phyloP scores from a whole-genome alignment of 768 basidiomycete species.

The Boletus rubropictus region DNA sequence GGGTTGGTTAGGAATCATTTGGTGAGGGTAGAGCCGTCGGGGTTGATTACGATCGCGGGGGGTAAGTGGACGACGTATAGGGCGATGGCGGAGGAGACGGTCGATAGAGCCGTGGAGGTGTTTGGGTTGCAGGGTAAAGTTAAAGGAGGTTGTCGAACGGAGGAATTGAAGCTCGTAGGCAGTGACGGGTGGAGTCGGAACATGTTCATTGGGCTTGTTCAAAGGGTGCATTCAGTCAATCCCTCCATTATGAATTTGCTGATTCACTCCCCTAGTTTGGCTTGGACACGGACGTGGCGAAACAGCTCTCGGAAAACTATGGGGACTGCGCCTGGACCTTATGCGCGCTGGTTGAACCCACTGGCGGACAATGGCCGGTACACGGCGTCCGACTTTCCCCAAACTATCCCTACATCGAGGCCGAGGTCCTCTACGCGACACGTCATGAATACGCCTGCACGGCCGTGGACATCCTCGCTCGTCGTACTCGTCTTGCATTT shows the following conservation, averaged over 20 bases:
- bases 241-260: neutral
- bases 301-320: slow-evolving; percentile 89
- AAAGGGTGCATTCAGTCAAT: slow-evolving; percentile 50
- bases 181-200: slow-evolving; percentile 92
- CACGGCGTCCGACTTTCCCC: slow-evolving; percentile 69
- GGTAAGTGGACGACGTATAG: slow-evolving; percentile 99
- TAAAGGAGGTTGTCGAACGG: slow-evolving; percentile 68
- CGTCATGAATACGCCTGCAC: slow-evolving; percentile 88
- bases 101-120: slow-evolving; percentile 77
- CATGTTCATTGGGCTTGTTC: slow-evolving; percentile 95
- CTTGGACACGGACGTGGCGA: slow-evolving; percentile 85
- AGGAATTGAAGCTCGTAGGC: slow-evolving; percentile 76
- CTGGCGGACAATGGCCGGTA: slow-evolving; percentile 78
- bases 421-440: slow-evolving; percentile 85
- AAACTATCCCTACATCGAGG: slow-evolving; percentile 86
- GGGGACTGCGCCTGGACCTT: slow-evolving; percentile 97
- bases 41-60: slow-evolving; percentile 89
- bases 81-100: slow-evolving; percentile 92
- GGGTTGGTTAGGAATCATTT: slow-evolving; percentile 91
- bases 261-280: slow-evolving; percentile 55
- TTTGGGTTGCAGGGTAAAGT: slow-evolving; percentile 58
- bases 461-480: slow-evolving; percentile 89
- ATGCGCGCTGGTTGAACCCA: slow-evolving; percentile 70
- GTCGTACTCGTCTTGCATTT: slow-evolving; percentile 90
- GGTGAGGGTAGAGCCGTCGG: slow-evolving; percentile 74